Conservation (phyloP, 2,329 filamentous ascomycete genomes). For the Colletotrichum navitas region DNA sequence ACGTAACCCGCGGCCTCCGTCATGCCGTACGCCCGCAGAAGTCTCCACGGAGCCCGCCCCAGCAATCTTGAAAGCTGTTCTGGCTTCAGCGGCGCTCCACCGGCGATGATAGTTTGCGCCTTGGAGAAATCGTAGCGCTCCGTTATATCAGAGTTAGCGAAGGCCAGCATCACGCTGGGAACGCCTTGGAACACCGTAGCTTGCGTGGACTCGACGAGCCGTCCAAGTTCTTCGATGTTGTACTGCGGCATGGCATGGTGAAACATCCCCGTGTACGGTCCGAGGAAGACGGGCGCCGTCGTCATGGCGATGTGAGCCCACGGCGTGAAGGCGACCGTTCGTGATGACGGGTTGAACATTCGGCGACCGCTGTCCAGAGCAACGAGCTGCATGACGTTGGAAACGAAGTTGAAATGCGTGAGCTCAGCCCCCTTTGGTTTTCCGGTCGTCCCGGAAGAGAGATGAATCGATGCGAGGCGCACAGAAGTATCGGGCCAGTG, state of each 20-base stretch:
- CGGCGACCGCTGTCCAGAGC: conserved; percentile 48
- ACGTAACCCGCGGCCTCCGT: conserved; percentile 59
- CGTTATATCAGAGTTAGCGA: conserved; percentile 53
- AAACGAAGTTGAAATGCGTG: conserved; percentile 83
- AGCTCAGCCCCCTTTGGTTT: conserved; percentile 93
- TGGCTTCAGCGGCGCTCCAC: conserved; percentile 52
- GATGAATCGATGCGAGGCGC: conserved; percentile 55
- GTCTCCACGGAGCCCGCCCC: conserved; percentile 51
- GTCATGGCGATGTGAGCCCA: conserved; percentile 60
- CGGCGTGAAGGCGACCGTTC: conserved; percentile 57
- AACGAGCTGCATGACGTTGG: conserved; percentile 68
- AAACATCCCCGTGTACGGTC: conserved; percentile 58
- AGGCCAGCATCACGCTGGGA: conserved; percentile 53
- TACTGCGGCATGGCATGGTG: conserved; percentile 59
- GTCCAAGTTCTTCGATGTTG: conserved; percentile 51
- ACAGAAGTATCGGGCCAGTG: conserved; percentile 51
- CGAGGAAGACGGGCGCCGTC: conserved; percentile 58
- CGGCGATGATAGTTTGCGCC: conserved; percentile 53
- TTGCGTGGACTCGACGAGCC: conserved; percentile 51
- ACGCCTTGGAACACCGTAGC: conserved; percentile 57
- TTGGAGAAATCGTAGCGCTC: conserved; percentile 53
- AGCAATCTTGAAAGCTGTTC: conserved; percentile 51
- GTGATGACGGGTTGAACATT: conserved; percentile 51
- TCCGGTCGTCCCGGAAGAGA: conserved; percentile 80
- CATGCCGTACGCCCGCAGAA: conserved; percentile 60